Evolutionary conservation across 2,329 filamentous ascomycete genomes (phyloP).

Genomic region (Ciborinia camelliae): DNA sequence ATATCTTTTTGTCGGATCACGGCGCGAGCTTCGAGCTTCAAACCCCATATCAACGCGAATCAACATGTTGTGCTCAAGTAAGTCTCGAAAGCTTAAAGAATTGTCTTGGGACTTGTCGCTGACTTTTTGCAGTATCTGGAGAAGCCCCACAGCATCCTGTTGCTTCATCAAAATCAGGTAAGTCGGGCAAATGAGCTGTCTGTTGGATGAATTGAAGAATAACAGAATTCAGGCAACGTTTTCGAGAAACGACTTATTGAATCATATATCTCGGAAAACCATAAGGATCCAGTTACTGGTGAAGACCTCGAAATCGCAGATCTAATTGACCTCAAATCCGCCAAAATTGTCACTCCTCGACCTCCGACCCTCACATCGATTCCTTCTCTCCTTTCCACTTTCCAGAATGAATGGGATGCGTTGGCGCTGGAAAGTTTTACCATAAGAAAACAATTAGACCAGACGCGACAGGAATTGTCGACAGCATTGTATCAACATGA

Average conservation of each 20-base stretch:
- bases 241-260: conserved; percentile 96
- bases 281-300: conserved; percentile 85
- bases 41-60: conserved; percentile 27
- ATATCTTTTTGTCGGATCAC: conserved; percentile 19
- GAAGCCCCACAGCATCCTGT: conserved; percentile 94
- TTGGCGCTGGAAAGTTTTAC: conserved; percentile 89
- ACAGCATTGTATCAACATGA: conserved; percentile 96
- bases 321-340: conserved; percentile 80
- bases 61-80: conserved; percentile 65
- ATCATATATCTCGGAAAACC: conserved; percentile 89
- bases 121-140: conserved; percentile 69
- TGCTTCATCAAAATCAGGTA: conserved; percentile 90
- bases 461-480: conserved; percentile 89
- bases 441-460: conserved; percentile 80
- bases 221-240: conserved; percentile 61
- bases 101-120: conserved; percentile 29
- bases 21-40: conserved; percentile 29
- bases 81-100: conserved; percentile 37
- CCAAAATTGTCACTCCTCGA: conserved; percentile 79
- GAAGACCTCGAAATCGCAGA: conserved; percentile 82
- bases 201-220: conserved; percentile 24
- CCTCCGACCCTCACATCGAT: conserved; percentile 95
- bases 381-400: conserved; percentile 85
- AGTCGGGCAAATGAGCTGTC: conserved; percentile 38
- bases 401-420: conserved; percentile 98